Conservation (phyloP, 805 yeast genomes). For the Candida boleticola region DNA sequence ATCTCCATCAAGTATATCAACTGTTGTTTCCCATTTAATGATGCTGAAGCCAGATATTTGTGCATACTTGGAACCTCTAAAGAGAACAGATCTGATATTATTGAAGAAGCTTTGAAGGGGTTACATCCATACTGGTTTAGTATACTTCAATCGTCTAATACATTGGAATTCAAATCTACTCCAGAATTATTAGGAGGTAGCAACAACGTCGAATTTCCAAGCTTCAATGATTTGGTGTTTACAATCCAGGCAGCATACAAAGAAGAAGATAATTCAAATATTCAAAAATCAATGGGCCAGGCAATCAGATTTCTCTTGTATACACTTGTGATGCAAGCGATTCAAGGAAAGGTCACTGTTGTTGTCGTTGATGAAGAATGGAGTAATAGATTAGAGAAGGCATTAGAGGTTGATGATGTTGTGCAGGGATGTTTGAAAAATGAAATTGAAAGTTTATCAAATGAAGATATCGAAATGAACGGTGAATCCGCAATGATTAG, state of each 20-base stretch:
- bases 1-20: conserved; percentile 65
- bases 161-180: conserved; percentile 42
- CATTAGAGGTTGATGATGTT: conserved; percentile 57
- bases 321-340: conserved; percentile 64
- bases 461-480: conserved; percentile 16
- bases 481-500: conserved; percentile 7
- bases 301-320: conserved; percentile 56
- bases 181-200: conserved; percentile 42
- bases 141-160: conserved; percentile 45
- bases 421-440: conserved; percentile 36
- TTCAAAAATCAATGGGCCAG: conserved; percentile 31
- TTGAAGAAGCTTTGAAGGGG: conserved; percentile 79
- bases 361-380: conserved; percentile 72
- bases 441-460: conserved; percentile 17
- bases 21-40: conserved; percentile 62
- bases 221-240: conserved; percentile 40
- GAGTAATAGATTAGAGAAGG: conserved; percentile 66
- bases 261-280: conserved; percentile 19
- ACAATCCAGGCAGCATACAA: conserved; percentile 20
- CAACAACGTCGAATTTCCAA: conserved; percentile 51
- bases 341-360: conserved; percentile 50
- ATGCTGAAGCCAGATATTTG: conserved; percentile 63
- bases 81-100: conserved; percentile 63
- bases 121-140: conserved; percentile 81
- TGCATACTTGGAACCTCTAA: conserved; percentile 63